A percentile compares a stretch with the other conserved stretches of the same genome.
These are phyloP conservation scores for Globisporangium mamillatum DNA, from an alignment of 352 stramenopile genomes.

Conservation along the genomic window DNA sequence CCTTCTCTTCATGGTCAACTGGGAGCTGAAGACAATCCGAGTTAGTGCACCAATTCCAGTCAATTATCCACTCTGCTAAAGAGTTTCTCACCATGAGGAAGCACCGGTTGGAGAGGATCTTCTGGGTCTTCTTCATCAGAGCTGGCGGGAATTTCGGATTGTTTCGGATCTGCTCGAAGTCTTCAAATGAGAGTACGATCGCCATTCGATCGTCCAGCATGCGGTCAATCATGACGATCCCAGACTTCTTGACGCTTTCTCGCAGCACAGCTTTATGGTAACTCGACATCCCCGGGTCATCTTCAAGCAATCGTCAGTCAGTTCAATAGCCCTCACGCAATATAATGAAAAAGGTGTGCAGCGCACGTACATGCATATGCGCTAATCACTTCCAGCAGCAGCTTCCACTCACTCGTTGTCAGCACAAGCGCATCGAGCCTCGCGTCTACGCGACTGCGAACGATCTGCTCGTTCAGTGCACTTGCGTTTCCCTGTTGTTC, in stretches of 20 bases:
- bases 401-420: constrained; percentile 15
- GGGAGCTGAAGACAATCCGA: constrained; percentile 30
- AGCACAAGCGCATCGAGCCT: constrained; percentile 19
- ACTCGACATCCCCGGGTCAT: constrained; percentile 19
- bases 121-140: constrained; percentile 19
- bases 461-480: constrained; percentile 16
- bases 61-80: background rate
- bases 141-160: background rate
- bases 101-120: constrained; percentile 29
- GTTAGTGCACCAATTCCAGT: background rate
- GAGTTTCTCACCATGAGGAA: constrained; percentile 44
- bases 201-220: constrained; percentile 29
- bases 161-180: constrained; percentile 27
- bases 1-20: constrained; percentile 24
- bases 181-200: constrained; percentile 45
- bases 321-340: too few relatives aligned
- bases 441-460: background rate
- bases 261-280: constrained; percentile 31
- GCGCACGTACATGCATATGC: constrained; percentile 20
- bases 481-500: background rate
- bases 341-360: too few relatives aligned
- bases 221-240: constrained; percentile 35
- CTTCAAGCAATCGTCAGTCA: background rate
- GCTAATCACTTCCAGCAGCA: constrained; percentile 19
- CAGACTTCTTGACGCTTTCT: constrained; percentile 18